These are phyloP conservation scores for Fusarium keratoplasticum DNA, from an alignment of 2,329 filamentous ascomycete species.

Conservation along the genomic window DNA sequence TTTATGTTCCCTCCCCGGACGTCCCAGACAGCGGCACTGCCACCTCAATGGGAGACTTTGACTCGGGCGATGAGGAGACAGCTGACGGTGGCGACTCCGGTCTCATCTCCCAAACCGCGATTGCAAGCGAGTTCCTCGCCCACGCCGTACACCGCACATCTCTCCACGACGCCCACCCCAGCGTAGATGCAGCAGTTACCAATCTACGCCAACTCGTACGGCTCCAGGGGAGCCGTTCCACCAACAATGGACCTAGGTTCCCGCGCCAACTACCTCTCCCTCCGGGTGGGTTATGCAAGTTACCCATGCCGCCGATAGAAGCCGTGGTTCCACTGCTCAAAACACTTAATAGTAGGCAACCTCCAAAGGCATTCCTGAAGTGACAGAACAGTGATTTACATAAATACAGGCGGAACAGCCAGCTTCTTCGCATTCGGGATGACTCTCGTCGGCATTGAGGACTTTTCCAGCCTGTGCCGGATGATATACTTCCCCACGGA, in stretches of 20 bases:
- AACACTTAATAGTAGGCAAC: conserved; percentile 55
- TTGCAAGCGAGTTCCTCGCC: conserved; percentile 65
- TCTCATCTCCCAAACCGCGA: conserved; percentile 60
- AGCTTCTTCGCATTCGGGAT: background rate
- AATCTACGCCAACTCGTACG: conserved; percentile 64
- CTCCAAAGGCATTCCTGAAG: background rate
- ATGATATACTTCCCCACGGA: conserved; percentile 63
- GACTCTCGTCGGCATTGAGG: conserved; percentile 53
- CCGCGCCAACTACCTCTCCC: conserved; percentile 58
- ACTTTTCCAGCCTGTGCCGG: conserved; percentile 61
- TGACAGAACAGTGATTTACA: background rate
- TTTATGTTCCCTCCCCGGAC: conserved; percentile 19
- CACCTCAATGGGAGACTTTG: conserved; percentile 47
- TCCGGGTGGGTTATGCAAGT: conserved; percentile 58
- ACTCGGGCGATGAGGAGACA: conserved; percentile 53
- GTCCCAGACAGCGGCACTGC: conserved; percentile 40
- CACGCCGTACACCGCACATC: conserved; percentile 60
- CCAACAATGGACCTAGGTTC: conserved; percentile 56
- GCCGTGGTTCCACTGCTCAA: conserved; percentile 61
- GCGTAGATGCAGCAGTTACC: conserved; percentile 28
- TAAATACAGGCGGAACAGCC: background rate
- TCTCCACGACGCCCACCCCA: conserved; percentile 52
- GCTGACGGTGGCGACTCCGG: conserved; percentile 20
- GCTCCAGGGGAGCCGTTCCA: conserved; percentile 57
- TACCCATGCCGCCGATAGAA: conserved; percentile 64